A percentile compares a stretch with the other conserved stretches of the same genome.
phyloP scores from a whole-genome alignment of 2,329 filamentous ascomycete species.

The Verticillium tricorpus region DNA sequence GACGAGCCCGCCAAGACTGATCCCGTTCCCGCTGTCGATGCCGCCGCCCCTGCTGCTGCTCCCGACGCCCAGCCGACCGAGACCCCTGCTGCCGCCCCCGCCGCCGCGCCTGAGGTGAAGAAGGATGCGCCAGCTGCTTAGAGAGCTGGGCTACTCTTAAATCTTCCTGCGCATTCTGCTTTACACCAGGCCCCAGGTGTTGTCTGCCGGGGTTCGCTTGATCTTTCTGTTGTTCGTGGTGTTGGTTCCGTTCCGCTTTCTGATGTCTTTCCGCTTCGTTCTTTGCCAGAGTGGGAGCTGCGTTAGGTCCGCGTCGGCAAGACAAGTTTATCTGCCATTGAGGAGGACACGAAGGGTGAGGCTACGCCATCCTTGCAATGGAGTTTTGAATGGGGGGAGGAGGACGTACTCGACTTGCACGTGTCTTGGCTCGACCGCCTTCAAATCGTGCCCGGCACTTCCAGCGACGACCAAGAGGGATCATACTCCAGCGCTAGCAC shows the following conservation, averaged over 20 bases:
- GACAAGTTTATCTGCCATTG: not conserved
- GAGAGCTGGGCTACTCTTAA: not conserved
- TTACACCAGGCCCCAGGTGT: not conserved
- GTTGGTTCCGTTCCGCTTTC: not conserved
- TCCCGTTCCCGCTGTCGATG: slow-evolving; percentile 14
- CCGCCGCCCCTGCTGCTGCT: slow-evolving; percentile 17
- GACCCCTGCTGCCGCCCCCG: slow-evolving; percentile 18
- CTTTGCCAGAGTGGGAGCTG: not conserved
- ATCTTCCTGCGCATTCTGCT: not conserved
- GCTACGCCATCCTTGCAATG: not conserved
- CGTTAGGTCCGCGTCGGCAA: not conserved
- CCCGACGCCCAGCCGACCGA: slow-evolving; percentile 19
- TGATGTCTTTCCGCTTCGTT: not conserved
- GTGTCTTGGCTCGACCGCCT: not conserved
- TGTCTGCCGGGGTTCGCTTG: not conserved
- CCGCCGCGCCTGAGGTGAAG: slow-evolving; percentile 18
- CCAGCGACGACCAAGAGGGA: too few relatives aligned
- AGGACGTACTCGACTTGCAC: not conserved
- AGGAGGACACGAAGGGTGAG: not conserved
- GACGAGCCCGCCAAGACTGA: slow-evolving; percentile 17
- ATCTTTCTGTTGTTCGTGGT: not conserved
- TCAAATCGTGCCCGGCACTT: not conserved
- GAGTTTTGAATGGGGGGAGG: not conserved
- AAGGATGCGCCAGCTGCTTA: slow-evolving; percentile 16
- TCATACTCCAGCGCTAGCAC: too few relatives aligned